These are phyloP conservation scores for Tulasnella calospora DNA, from an alignment of 768 basidiomycete genomes.

Conservation along the genomic window DNA sequence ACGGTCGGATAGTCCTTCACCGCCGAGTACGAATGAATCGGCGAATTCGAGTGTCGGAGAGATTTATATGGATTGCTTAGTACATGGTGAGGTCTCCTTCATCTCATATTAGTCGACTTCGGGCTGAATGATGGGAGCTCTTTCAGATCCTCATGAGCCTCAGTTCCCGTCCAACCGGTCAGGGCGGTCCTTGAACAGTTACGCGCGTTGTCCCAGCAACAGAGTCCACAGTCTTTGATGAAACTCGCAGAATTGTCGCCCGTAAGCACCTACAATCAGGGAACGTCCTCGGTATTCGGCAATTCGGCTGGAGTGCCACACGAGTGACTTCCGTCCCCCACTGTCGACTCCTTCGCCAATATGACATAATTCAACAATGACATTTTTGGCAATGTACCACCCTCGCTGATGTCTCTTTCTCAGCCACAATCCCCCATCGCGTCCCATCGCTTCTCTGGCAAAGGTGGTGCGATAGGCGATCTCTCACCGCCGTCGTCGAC, in stretches of 20 bases:
- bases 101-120: background rate
- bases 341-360: conserved; percentile 2
- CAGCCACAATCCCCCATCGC: background rate
- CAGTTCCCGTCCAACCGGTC: background rate
- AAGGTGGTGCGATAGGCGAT: background rate
- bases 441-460: background rate
- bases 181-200: background rate
- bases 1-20: background rate
- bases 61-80: conserved; percentile 15
- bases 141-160: background rate
- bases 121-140: background rate
- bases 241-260: background rate
- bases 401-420: background rate
- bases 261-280: background rate
- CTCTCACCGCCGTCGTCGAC: background rate
- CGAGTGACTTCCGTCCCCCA: conserved; percentile 21
- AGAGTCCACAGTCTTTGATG: background rate
- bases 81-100: background rate
- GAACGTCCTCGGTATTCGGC: background rate
- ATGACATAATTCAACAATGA: conserved; percentile 5
- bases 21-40: conserved; percentile 8
- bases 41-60: background rate
- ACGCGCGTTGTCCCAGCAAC: background rate
- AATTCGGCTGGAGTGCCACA: background rate
- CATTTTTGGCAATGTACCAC: conserved; percentile 9